Evolutionary conservation across 2,329 filamentous ascomycete genomes (phyloP).

Genomic region (Aspergillus hortae): DNA sequence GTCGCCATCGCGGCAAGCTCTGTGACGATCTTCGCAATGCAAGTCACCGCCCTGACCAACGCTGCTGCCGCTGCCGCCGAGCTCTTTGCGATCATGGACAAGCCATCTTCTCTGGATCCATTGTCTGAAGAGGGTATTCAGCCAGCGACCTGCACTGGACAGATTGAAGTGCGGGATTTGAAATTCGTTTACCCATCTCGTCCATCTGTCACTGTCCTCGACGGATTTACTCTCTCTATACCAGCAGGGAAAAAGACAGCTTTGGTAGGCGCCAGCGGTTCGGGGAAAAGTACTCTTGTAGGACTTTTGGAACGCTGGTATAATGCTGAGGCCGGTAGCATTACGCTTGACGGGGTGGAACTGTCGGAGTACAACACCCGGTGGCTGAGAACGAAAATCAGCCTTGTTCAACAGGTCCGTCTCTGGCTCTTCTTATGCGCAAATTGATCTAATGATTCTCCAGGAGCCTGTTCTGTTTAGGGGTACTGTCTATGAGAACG

Average conservation of each 20-base stretch:
- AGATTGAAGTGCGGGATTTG: background rate
- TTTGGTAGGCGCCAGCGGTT: conserved; percentile 64
- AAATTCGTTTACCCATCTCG: conserved; percentile 31
- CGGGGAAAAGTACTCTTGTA: conserved; percentile 71
- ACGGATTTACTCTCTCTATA: conserved; percentile 29
- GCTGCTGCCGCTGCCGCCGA: background rate
- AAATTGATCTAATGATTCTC: background rate
- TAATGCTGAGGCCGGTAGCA: conserved; percentile 37
- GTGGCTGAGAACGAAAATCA: conserved; percentile 17
- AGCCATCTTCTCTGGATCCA: background rate
- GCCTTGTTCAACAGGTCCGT: conserved; percentile 38
- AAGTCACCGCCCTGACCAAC: background rate
- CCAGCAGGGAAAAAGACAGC: conserved; percentile 49
- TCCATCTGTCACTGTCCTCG: conserved; percentile 37
- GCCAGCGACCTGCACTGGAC: background rate
- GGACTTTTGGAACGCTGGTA: conserved; percentile 72
- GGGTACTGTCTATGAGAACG: conserved; percentile 78
- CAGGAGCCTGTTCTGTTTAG: conserved; percentile 75
- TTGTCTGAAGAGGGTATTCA: background rate
- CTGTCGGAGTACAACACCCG: conserved; percentile 31
- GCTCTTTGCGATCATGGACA: background rate
- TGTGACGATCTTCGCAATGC: background rate
- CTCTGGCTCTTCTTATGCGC: background rate
- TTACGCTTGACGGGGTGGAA: conserved; percentile 35
- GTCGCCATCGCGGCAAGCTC: background rate